Conservation (phyloP, 345 rosid genomes). For the Tarenaya hassleriana region DNA sequence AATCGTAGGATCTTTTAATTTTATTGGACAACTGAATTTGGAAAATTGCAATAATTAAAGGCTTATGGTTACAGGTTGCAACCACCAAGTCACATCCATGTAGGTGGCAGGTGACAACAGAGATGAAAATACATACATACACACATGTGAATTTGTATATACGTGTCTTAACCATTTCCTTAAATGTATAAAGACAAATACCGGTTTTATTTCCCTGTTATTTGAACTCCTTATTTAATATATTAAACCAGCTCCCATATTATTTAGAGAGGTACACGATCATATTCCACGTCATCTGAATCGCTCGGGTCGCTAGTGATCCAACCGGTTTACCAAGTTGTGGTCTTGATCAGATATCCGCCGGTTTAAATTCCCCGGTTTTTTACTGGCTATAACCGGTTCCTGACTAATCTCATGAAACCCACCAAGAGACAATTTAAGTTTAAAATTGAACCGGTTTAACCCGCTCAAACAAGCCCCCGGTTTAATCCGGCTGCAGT, state of each 20-base stretch:
- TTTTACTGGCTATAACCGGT: too few species aligned
- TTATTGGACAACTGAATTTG: neutral
- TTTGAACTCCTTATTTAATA: conserved; percentile 6
- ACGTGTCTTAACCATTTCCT: conserved; percentile 6
- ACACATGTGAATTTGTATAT: neutral
- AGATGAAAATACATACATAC: conserved; percentile 20
- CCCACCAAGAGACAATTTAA: neutral
- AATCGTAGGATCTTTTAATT: neutral
- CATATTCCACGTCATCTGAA: conserved; percentile 2
- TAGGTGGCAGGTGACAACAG: conserved; percentile 23
- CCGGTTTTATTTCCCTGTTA: conserved; percentile 14
- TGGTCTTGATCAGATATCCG: too few species aligned
- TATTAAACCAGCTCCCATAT: neutral
- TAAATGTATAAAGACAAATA: conserved; percentile 14
- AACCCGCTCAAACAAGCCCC: neutral
- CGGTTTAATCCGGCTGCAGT: conserved; percentile 8
- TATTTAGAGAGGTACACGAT: neutral
- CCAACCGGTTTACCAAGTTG: too few species aligned
- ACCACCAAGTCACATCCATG: conserved; percentile 23
- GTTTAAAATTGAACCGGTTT: neutral
- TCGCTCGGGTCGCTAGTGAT: neutral
- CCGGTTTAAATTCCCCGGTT: too few species aligned
- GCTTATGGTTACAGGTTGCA: conserved; percentile 25
- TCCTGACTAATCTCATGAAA: neutral
- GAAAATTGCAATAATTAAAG: conserved; percentile 6